phyloP scores from a whole-genome alignment of 169 alveolate genomes.

The Plasmodium berghei region DNA sequence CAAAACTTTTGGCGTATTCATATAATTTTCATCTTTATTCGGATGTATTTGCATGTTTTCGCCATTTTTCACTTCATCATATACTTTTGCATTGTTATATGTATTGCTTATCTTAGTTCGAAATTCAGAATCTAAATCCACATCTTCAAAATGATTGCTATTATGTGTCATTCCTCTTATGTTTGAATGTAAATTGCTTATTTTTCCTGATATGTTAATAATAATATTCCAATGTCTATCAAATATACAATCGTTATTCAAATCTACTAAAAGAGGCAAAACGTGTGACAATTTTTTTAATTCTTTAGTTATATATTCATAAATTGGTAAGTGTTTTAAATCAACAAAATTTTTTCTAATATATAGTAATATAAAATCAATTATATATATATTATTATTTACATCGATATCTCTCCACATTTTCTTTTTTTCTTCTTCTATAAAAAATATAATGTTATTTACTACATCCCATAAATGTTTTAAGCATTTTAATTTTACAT shows the following conservation, averaged over 20 bases:
- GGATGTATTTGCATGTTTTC: too few relatives aligned
- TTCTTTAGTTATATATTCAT: conserved; percentile 90
- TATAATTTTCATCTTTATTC: too few relatives aligned
- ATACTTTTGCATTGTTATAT: background rate
- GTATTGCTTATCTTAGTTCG: too few relatives aligned
- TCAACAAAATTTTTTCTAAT: conserved; percentile 92
- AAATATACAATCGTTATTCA: conserved; percentile 94
- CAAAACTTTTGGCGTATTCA: too few relatives aligned
- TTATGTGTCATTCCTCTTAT: background rate
- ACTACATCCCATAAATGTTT: conserved; percentile 96
- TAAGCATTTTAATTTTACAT: conserved; percentile 87
- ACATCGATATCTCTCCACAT: conserved; percentile 95
- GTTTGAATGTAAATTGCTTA: conserved; percentile 9
- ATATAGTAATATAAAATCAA: conserved; percentile 88
- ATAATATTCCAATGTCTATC: conserved; percentile 97
- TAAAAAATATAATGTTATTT: conserved; percentile 88
- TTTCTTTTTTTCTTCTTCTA: conserved; percentile 94
- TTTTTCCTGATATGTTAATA: conserved; percentile 92
- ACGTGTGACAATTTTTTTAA: conserved; percentile 95
- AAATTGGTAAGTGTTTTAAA: conserved; percentile 91
- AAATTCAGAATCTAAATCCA: too few relatives aligned
- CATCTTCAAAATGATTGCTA: background rate
- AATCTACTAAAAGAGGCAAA: conserved; percentile 93
- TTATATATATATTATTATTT: conserved; percentile 89
- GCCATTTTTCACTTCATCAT: too few relatives aligned